Conservation (phyloP, 225 moss, liverwort and hornwort genomes). For the Lunularia cruciata region DNA sequence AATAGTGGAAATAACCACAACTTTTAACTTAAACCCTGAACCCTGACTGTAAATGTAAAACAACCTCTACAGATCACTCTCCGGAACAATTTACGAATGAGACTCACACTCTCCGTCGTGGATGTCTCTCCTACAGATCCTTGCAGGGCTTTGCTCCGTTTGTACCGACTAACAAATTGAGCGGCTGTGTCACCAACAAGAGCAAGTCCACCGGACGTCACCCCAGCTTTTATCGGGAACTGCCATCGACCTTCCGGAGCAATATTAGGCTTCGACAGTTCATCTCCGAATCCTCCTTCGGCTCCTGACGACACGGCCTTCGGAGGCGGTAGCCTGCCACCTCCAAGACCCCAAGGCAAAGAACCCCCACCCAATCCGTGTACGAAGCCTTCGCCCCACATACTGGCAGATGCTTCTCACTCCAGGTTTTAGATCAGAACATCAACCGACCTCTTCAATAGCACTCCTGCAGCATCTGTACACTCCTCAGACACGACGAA, state of each 20-base stretch:
- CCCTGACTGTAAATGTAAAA: not conserved
- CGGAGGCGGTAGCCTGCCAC: slow-evolving; percentile 28
- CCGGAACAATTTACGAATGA: no score
- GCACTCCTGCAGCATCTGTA: no score
- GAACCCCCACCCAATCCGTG: slow-evolving; percentile 34
- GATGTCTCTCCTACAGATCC: slow-evolving; percentile 11
- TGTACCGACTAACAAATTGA: slow-evolving; percentile 58
- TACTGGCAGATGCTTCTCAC: not conserved
- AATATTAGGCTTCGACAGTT: slow-evolving; percentile 32
- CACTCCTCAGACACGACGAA: no score
- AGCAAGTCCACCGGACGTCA: slow-evolving; percentile 74
- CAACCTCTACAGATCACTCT: not conserved
- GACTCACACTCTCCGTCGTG: slow-evolving; percentile 16
- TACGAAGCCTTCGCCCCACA: slow-evolving; percentile 34
- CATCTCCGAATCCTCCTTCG: slow-evolving; percentile 37
- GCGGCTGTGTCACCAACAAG: slow-evolving; percentile 78
- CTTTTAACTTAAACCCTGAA: not conserved
- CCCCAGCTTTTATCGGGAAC: slow-evolving; percentile 74
- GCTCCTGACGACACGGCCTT: not conserved
- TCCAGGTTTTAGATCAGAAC: not conserved
- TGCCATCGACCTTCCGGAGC: slow-evolving; percentile 21
- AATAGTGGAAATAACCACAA: no score
- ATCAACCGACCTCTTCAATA: no score
- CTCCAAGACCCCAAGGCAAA: slow-evolving; percentile 23
- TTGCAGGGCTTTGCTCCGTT: slow-evolving; percentile 39